Percentiles rank a stretch among this genome's conserved stretches.
Evolutionary conservation across 257 asterid genomes (phyloP).

Genomic region (Eustoma russellianum): DNA sequence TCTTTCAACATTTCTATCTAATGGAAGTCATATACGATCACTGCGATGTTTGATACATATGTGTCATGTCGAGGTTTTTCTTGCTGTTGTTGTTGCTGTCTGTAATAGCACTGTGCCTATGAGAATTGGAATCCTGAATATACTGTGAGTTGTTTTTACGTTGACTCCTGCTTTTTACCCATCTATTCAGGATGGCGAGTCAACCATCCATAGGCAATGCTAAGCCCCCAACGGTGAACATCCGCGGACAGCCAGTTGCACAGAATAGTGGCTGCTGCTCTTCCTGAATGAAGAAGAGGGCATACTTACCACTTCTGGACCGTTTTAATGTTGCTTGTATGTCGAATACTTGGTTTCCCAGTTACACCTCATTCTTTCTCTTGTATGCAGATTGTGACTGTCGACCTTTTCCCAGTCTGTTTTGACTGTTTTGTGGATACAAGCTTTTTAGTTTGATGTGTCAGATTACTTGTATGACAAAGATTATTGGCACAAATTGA

Average conservation of each 20-base stretch:
- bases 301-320: background rate
- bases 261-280: slow-evolving; percentile 46
- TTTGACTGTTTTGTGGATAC: no score
- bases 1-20: no score
- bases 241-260: slow-evolving; percentile 38
- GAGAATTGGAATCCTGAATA: background rate
- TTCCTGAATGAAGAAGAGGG: slow-evolving; percentile 8
- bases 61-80: background rate
- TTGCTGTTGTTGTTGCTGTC: background rate
- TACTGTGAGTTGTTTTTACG: background rate
- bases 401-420: no score
- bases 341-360: no score
- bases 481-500: no score
- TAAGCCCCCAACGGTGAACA: slow-evolving; percentile 37
- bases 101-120: no score
- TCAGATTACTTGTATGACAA: no score
- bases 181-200: slow-evolving; percentile 36
- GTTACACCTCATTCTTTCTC: no score
- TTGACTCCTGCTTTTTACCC: background rate
- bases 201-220: slow-evolving; percentile 32
- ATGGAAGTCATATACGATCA: no score
- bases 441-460: no score
- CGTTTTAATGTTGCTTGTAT: background rate
- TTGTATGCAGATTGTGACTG: no score
- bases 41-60: no score